phyloP scores from a whole-genome alignment of 1,139 yeast genomes.

The Yamadazyma atlantica region DNA sequence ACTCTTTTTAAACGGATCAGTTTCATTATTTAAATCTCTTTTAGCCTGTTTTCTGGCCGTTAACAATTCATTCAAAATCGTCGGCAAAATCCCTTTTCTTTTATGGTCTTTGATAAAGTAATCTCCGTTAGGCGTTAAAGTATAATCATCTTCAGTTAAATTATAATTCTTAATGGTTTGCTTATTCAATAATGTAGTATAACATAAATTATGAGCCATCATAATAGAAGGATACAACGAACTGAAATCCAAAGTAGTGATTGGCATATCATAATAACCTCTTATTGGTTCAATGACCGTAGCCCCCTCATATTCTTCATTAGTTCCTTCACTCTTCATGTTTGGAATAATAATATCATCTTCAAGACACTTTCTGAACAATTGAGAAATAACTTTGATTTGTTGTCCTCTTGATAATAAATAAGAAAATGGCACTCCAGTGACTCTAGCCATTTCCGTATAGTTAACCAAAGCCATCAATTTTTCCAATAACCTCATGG shows the following conservation, averaged over 20 bases:
- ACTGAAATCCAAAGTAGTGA: constrained; percentile 96
- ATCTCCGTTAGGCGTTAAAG: constrained; percentile 89
- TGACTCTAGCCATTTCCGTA: constrained; percentile 99
- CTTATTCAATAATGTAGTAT: constrained; percentile 78
- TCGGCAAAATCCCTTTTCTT: constrained; percentile 87
- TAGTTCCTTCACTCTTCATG: constrained; percentile 74
- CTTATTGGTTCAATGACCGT: constrained; percentile 96
- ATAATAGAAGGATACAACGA: constrained; percentile 96
- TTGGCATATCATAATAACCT: constrained; percentile 96
- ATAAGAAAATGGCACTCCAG: constrained; percentile 96
- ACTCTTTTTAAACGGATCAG: constrained; percentile 90
- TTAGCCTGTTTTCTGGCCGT: constrained; percentile 93
- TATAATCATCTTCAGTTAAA: constrained; percentile 74
- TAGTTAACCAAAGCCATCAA: constrained; percentile 95
- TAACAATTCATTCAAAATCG: constrained; percentile 83
- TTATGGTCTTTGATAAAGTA: constrained; percentile 72
- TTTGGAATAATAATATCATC: constrained; percentile 89
- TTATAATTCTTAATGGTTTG: constrained; percentile 66
- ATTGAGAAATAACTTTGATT: constrained; percentile 92
- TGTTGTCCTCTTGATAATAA: constrained; percentile 93
- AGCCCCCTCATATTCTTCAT: constrained; percentile 98
- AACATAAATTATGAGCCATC: constrained; percentile 99
- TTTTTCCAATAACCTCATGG: constrained; percentile 82
- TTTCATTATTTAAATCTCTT: constrained; percentile 84
- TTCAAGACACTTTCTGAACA: constrained; percentile 86